Percentiles rank a stretch among this genome's conserved stretches.
Evolutionary conservation across 192 early-diverging fungal genomes (phyloP).

Genomic region (Backusella morwellensis): DNA sequence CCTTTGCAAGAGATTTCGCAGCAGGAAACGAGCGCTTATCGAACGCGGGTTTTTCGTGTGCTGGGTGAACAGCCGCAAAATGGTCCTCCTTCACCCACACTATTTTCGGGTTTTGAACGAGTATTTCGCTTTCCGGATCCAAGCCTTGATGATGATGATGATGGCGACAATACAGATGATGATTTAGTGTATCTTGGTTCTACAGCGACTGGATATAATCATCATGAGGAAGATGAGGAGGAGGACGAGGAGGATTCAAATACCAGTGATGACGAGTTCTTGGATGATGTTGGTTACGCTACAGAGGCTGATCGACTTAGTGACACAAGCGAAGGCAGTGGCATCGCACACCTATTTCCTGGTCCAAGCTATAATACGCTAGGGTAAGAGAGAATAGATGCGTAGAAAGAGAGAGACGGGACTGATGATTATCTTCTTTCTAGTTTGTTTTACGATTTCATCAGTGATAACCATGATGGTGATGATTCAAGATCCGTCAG

Average conservation of each 20-base stretch:
- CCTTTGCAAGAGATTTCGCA: background rate
- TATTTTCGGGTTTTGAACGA: background rate
- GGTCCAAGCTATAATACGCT: background rate
- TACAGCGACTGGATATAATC: background rate
- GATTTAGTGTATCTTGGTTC: background rate
- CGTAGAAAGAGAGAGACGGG: background rate
- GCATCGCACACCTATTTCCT: background rate
- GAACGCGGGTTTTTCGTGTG: background rate
- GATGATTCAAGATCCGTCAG: background rate
- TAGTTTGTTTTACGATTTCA: background rate
- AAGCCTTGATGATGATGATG: background rate
- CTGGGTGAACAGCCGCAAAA: background rate
- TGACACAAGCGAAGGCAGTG: background rate
- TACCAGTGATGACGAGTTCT: background rate
- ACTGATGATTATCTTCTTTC: background rate
- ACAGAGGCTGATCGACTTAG: background rate
- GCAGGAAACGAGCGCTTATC: background rate
- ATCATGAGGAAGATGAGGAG: background rate
- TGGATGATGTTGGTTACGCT: background rate
- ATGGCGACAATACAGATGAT: background rate
- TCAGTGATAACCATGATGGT: background rate
- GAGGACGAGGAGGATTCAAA: background rate
- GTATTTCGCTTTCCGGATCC: background rate
- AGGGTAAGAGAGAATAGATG: background rate
- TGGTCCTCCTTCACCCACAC: background rate